Evolutionary conservation across 2,329 filamentous ascomycete genomes (phyloP), one percentile per base, ranked within the genome.

Genomic region (Ustulina deusta): DNA sequence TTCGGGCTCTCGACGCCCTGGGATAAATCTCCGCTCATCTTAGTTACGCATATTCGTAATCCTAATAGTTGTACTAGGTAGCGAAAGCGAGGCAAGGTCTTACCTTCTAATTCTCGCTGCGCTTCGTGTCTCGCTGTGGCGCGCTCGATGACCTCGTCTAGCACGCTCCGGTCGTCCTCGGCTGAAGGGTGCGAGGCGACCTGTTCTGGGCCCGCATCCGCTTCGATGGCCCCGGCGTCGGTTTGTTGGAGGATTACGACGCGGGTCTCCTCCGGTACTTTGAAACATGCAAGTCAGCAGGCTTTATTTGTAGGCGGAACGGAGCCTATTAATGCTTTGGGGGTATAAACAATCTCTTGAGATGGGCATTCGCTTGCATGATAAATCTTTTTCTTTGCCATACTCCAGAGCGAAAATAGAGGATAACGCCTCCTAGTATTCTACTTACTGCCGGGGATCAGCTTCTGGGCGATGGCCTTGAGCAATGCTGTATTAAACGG

Each of bases 231-330:
- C 2, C 77, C 78, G 15, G 84, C 79, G 7, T 81, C 81, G 0
- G 89, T 92, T 79, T 94, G 91, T 72, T 93, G 91, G 13, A 94
- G 78, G 54, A 93, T 87, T 0, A 90, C 85, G 49, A 93, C 85
- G 25, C 89, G 85, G 0, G 89, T 88, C 34, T 86, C 82, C 71
- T 90, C 86, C 0, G 90, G 88, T 44, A 94, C 68, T 70, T 65
- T 63, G 6, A 11, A 17, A 52, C 22, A 13, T 15, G 25, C 22
- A 20, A 46, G 56, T 69, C 32, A 67, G 67, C 13, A 44, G 25
- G 44, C 10, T 13, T 20, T 25, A 29, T n/a, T 10, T 20, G 6
- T 40, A 10, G 17, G 22, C 6, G 11, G 34, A 32, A 11, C 6
- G 11, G 34, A 32, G 7, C 27, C 4, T 17, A 29, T 29, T 46